These are phyloP conservation scores for Botrytis sinoallii DNA, from an alignment of 2,329 filamentous ascomycete genomes.

Conservation along the genomic window DNA sequence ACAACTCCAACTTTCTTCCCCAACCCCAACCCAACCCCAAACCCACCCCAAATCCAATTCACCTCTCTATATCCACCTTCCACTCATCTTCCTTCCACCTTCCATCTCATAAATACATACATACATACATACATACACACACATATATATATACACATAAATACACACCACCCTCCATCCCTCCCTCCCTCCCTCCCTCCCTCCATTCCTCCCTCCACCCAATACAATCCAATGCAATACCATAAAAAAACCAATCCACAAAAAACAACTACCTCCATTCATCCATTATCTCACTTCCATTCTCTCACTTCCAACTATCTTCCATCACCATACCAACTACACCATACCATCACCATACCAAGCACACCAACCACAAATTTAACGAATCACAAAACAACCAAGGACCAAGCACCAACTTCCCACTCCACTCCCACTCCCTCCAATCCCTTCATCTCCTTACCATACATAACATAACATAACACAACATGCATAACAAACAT, in stretches of 20 bases:
- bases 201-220: accelerated
- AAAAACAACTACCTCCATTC: neutral
- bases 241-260: no score
- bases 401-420: neutral
- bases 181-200: no score
- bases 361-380: neutral
- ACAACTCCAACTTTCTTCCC: neutral
- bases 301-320: no score
- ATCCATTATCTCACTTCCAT: neutral
- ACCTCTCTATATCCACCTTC: no score
- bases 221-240: neutral
- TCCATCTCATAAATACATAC: no score
- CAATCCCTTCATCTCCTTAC: neutral
- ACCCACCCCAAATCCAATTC: no score
- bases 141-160: no score
- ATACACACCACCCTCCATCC: neutral
- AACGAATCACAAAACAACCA: neutral
- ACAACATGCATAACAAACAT: no score
- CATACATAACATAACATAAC: no score
- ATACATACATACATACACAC: no score
- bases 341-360: neutral
- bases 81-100: neutral
- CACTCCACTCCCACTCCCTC: neutral
- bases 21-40: no score
- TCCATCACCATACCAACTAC: neutral